Conservation (phyloP, 257 asterid species). For the Solanum ossicruentum region DNA sequence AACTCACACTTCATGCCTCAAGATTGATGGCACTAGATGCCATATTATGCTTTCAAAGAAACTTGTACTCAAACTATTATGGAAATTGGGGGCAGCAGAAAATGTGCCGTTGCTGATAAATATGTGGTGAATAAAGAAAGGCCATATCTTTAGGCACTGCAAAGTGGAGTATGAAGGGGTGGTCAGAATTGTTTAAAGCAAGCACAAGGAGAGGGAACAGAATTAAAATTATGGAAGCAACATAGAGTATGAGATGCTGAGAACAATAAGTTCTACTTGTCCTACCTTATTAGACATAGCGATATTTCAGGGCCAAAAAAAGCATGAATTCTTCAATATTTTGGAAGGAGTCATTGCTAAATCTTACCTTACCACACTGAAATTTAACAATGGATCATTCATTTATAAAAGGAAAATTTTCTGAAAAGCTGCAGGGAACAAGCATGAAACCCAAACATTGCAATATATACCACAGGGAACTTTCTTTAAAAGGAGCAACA, state of each 20-base stretch:
- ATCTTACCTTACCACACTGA: not conserved
- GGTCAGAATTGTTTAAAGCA: not conserved
- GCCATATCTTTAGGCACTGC: not conserved
- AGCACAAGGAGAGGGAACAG: not conserved
- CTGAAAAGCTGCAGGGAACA: not conserved
- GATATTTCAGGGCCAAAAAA: not conserved
- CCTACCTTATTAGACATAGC: not conserved
- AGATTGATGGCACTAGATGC: not conserved
- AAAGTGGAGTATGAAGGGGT: not conserved
- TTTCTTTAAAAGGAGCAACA: not conserved
- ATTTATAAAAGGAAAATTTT: not conserved
- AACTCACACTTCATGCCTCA: not conserved
- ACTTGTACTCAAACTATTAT: not conserved
- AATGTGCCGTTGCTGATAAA: not conserved
- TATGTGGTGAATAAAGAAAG: not conserved
- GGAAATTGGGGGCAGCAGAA: not conserved
- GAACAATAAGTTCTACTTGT: not conserved
- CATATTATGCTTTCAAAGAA: not conserved
- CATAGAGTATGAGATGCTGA: not conserved
- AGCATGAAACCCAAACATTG: not conserved
- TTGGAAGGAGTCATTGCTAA: not conserved
- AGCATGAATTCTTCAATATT: not conserved
- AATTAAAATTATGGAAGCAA: not conserved
- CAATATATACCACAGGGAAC: not conserved
- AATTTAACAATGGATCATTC: not conserved